Percentiles rank a stretch among this genome's conserved stretches.
These are phyloP conservation scores for Globisporangium splendens DNA, from an alignment of 352 stramenopile genomes.

Conservation along the genomic window DNA sequence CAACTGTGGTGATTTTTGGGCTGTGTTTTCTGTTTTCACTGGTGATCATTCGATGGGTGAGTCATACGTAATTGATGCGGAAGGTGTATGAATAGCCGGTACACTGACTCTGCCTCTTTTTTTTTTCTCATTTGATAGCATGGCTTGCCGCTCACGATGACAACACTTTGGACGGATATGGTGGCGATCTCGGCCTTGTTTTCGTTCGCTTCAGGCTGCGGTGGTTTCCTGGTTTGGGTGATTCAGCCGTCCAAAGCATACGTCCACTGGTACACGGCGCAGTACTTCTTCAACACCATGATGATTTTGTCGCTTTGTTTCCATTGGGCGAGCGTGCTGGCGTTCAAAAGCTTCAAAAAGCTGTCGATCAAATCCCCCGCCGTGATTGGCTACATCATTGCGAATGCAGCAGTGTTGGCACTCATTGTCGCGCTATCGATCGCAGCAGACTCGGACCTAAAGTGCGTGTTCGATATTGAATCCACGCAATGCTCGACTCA, in stretches of 20 bases:
- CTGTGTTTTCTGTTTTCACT: constrained; percentile 78
- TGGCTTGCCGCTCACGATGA: constrained; percentile 74
- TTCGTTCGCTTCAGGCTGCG: constrained; percentile 76
- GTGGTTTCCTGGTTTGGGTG: constrained; percentile 78
- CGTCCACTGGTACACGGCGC: constrained; percentile 79
- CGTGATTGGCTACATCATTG: constrained; percentile 63
- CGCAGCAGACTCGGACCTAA: constrained; percentile 47
- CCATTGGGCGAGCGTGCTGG: constrained; percentile 80
- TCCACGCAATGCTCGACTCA: constrained; percentile 50
- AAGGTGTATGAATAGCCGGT: too few species aligned
- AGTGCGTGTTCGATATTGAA: constrained; percentile 71
- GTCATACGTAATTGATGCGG: neutral
- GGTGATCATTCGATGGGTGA: constrained; percentile 76
- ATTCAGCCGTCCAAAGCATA: constrained; percentile 82
- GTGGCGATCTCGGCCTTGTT: constrained; percentile 81
- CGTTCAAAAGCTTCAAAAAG: constrained; percentile 88
- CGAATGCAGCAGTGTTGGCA: constrained; percentile 57
- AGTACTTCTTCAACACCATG: constrained; percentile 87
- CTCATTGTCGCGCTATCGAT: constrained; percentile 66
- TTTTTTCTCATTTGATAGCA: constrained; percentile 28
- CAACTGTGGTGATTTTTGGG: constrained; percentile 69
- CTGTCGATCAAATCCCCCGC: constrained; percentile 75
- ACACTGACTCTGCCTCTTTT: neutral
- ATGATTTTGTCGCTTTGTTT: constrained; percentile 89
- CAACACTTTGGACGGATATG: constrained; percentile 84